Evolutionary conservation across 2,329 filamentous ascomycete genomes (phyloP).

Genomic region (Fusarium redolens): DNA sequence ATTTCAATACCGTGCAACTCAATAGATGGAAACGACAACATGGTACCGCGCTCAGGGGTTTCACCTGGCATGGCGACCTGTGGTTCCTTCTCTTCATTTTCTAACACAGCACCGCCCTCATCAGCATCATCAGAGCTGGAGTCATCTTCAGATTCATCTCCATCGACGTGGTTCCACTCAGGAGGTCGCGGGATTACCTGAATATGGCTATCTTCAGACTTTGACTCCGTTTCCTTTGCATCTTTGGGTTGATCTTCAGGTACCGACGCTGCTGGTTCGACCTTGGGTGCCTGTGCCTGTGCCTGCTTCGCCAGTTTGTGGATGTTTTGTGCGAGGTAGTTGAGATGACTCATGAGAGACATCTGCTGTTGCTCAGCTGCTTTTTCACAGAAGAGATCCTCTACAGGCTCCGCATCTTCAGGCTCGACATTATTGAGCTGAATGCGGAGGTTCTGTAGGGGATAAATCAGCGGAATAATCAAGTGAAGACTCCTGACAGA

Average conservation of each 20-base stretch:
- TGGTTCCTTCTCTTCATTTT: conserved; percentile 44
- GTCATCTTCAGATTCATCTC: conserved; percentile 61
- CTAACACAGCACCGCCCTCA: conserved; percentile 56
- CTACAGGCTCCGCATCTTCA: conserved; percentile 69
- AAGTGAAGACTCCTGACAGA: conserved; percentile 73
- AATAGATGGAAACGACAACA: conserved; percentile 80
- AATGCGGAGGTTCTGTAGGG: conserved; percentile 74
- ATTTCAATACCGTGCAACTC: conserved; percentile 83
- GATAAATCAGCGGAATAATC: conserved; percentile 77
- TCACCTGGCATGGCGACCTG: conserved; percentile 37
- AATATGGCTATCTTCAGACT: conserved; percentile 68
- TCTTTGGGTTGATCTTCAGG: conserved; percentile 8
- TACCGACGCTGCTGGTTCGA: conserved; percentile 22
- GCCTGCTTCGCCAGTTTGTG: conserved; percentile 71
- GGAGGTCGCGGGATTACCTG: conserved; percentile 79
- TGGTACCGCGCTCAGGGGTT: conserved; percentile 74
- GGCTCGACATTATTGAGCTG: conserved; percentile 73
- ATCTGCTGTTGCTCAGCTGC: conserved; percentile 67
- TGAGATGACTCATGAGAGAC: conserved; percentile 78
- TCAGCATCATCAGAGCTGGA: conserved; percentile 57
- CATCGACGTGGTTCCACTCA: conserved; percentile 71
- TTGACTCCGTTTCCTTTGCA: conserved; percentile 2
- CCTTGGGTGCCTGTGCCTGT: conserved; percentile 56
- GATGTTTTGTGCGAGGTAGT: conserved; percentile 79
- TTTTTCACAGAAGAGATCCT: conserved; percentile 72